Conservation (phyloP, 306 rosid genomes). For the Macrotyloma uniflorum region DNA sequence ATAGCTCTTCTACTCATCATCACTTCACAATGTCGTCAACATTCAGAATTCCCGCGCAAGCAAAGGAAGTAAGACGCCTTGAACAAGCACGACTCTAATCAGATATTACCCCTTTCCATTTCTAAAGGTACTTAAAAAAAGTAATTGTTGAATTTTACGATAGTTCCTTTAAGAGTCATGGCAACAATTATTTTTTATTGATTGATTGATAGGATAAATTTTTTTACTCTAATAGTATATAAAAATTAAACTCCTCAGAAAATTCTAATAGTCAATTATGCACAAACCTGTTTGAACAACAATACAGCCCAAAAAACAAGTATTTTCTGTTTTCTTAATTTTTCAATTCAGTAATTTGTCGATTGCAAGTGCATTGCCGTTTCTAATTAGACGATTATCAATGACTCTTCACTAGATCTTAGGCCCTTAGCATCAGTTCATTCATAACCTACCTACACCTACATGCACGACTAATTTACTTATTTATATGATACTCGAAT, state of each 20-base stretch:
- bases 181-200: background rate
- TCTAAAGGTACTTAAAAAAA: background rate
- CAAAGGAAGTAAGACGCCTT: slow-evolving; percentile 11
- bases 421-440: slow-evolving; percentile 35
- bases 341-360: background rate
- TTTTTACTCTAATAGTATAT: background rate
- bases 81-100: slow-evolving; percentile 12
- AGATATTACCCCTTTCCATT: slow-evolving; percentile 6
- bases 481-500: background rate
- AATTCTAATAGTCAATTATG: slow-evolving; percentile 4
- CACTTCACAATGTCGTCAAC: slow-evolving; percentile 39
- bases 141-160: background rate
- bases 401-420: slow-evolving; percentile 28
- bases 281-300: slow-evolving; percentile 32
- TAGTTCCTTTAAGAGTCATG: background rate
- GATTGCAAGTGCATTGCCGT: background rate
- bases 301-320: background rate
- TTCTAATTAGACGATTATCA: background rate
- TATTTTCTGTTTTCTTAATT: background rate
- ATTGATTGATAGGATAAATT: too few relatives aligned
- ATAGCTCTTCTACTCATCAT: slow-evolving; percentile 28
- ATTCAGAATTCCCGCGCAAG: slow-evolving; percentile 37
- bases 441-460: slow-evolving; percentile 21
- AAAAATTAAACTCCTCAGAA: background rate
- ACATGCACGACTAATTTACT: slow-evolving; percentile 19